Percentiles rank a stretch among this genome's conserved stretches.
These are phyloP conservation scores for Paecilomyces niveus DNA, from an alignment of 2,329 filamentous ascomycete species.

Conservation along the genomic window DNA sequence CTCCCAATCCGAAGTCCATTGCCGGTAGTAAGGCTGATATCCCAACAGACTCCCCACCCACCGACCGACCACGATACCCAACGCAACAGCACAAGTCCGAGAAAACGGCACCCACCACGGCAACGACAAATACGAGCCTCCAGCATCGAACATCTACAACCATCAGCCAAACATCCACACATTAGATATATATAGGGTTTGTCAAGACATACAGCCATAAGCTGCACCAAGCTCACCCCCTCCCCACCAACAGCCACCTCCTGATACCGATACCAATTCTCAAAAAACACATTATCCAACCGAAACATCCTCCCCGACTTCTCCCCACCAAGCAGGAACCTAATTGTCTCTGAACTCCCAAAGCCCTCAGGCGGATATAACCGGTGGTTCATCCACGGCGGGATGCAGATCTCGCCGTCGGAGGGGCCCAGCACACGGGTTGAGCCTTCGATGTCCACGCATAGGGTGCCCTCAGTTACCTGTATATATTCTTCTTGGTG, in stretches of 20 bases:
- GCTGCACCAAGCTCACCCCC: slow-evolving; percentile 24
- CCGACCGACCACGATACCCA: neutral
- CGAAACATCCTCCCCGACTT: slow-evolving; percentile 18
- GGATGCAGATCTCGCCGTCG: slow-evolving; percentile 22
- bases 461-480: slow-evolving; percentile 20
- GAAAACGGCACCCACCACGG: slow-evolving; percentile 34
- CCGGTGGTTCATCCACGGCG: slow-evolving; percentile 16
- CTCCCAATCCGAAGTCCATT: neutral
- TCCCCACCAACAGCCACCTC: slow-evolving; percentile 20
- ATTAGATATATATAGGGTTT: neutral
- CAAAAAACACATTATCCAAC: slow-evolving; percentile 26
- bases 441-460: slow-evolving; percentile 19
- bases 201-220: slow-evolving; percentile 18
- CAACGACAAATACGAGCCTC: slow-evolving; percentile 29
- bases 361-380: slow-evolving; percentile 15
- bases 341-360: slow-evolving; percentile 9
- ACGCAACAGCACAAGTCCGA: slow-evolving; percentile 14
- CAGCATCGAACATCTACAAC: slow-evolving; percentile 33
- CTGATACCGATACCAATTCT: slow-evolving; percentile 31
- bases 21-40: neutral
- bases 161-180: slow-evolving; percentile 13
- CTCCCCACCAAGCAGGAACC: slow-evolving; percentile 18
- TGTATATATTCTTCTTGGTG: slow-evolving; percentile 26
- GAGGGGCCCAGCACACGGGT: slow-evolving; percentile 16
- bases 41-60: neutral